phyloP scores from a whole-genome alignment of 129 eudicot species.

The Flaveria bidentis region DNA sequence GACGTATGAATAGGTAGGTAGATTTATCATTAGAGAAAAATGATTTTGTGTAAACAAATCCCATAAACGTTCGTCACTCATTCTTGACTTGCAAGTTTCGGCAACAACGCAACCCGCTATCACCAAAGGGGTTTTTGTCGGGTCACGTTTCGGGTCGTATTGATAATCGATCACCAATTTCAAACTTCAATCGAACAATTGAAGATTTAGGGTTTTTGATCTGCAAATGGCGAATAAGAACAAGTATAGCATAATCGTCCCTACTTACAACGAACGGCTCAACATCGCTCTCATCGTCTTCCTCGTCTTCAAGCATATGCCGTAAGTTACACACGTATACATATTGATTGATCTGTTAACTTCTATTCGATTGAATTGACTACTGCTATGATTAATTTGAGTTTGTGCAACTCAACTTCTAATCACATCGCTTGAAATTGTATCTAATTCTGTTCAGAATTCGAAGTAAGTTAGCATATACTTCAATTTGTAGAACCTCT shows the following conservation, averaged over 20 bases:
- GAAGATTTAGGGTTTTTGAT: constrained; percentile 38
- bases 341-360: not conserved
- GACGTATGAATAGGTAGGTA: too few relatives aligned
- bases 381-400: constrained; percentile 9
- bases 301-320: constrained; percentile 84
- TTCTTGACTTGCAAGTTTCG: not conserved
- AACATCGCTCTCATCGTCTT: constrained; percentile 91
- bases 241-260: constrained; percentile 79
- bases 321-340: constrained; percentile 31
- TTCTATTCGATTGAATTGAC: not conserved
- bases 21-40: too few relatives aligned
- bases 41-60: too few relatives aligned
- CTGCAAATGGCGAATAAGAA: constrained; percentile 44
- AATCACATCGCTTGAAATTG: not conserved
- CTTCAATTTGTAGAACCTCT: not conserved
- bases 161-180: not conserved
- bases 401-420: too few relatives aligned
- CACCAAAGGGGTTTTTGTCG: constrained; percentile 8
- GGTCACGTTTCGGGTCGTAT: constrained; percentile 8
- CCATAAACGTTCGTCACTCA: not conserved
- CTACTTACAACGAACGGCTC: constrained; percentile 96
- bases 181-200: not conserved
- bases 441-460: not conserved
- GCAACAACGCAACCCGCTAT: not conserved
- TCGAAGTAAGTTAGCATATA: not conserved